phyloP scores from a whole-genome alignment of 164 flowering plant genomes.

The Malania oleifera region DNA sequence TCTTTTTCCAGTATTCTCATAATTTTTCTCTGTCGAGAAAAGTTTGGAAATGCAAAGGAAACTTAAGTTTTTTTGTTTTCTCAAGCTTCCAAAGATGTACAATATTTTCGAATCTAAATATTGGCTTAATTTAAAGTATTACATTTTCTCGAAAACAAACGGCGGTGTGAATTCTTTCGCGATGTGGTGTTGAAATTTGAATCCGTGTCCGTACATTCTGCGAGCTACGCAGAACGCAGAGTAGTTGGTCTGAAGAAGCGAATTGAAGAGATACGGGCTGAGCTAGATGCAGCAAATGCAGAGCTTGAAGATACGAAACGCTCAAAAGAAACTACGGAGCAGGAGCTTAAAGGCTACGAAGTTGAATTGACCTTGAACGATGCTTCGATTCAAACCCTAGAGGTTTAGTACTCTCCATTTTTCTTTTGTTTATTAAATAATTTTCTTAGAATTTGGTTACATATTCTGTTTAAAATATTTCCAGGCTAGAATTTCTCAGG shows the following conservation, averaged over 20 bases:
- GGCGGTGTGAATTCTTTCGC: not conserved
- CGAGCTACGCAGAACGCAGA: slow-evolving; percentile 43
- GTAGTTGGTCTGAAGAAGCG: slow-evolving; percentile 43
- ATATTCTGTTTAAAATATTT: not conserved
- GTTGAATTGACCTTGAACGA: slow-evolving; percentile 51
- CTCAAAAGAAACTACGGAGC: slow-evolving; percentile 49
- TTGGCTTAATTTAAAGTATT: no score
- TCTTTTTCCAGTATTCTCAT: not conserved
- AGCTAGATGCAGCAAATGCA: slow-evolving; percentile 34
- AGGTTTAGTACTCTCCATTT: slow-evolving; percentile 32
- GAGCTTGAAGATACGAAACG: slow-evolving; percentile 51
- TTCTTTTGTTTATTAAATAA: not conserved
- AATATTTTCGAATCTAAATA: not conserved
- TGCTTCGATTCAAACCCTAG: slow-evolving; percentile 50
- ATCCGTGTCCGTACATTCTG: not conserved
- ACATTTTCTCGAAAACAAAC: slow-evolving; percentile 2
- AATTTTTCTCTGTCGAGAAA: slow-evolving; percentile 12
- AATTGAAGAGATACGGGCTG: slow-evolving; percentile 39
- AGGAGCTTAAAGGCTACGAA: slow-evolving; percentile 64
- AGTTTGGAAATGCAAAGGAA: not conserved
- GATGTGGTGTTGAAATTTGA: not conserved
- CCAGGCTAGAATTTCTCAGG: slow-evolving; percentile 53
- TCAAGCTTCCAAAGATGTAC: not conserved
- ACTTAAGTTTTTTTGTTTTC: not conserved
- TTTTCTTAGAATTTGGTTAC: slow-evolving; percentile 4